Conservation (phyloP, 306 rosid genomes). For the Dalbergia oliveri region DNA sequence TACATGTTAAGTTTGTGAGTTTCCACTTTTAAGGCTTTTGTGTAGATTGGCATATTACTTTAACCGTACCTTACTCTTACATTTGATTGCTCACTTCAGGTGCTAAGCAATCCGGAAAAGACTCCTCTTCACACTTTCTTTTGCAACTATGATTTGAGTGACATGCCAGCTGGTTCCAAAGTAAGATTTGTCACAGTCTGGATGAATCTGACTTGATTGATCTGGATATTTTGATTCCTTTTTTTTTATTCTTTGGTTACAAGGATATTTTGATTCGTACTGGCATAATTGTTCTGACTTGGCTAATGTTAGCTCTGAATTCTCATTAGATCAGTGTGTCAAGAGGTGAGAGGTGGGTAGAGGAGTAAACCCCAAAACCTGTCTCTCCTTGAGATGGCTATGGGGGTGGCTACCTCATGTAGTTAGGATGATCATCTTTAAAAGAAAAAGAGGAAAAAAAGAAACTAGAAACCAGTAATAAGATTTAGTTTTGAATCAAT, state of each 20-base stretch:
- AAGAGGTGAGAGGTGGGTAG: not conserved
- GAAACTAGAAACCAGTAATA: not conserved
- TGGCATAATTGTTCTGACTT: conserved; percentile 27
- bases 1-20: conserved; percentile 5
- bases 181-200: conserved; percentile 57
- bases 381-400: conserved; percentile 7
- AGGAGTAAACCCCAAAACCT: not conserved
- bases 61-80: conserved; percentile 22
- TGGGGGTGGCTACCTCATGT: conserved; percentile 26
- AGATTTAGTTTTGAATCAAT: conserved; percentile 33
- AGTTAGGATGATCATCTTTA: not conserved
- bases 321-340: conserved; percentile 19
- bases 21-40: not conserved
- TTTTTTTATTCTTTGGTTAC: too few species aligned
- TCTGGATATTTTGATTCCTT: conserved; percentile 22
- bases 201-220: conserved; percentile 27
- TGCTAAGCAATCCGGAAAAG: conserved; percentile 98
- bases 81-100: conserved; percentile 61
- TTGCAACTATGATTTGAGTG: conserved; percentile 95
- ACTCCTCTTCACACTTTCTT: conserved; percentile 98
- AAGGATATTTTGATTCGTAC: conserved; percentile 10
- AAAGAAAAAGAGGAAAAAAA: not conserved
- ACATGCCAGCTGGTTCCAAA: conserved; percentile 97
- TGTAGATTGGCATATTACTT: conserved; percentile 13
- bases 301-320: conserved; percentile 19